Base-by-base conservation (phyloP, 2,329 filamentous ascomycete genomes). In the Trichoderma brevicompactum region DNA sequence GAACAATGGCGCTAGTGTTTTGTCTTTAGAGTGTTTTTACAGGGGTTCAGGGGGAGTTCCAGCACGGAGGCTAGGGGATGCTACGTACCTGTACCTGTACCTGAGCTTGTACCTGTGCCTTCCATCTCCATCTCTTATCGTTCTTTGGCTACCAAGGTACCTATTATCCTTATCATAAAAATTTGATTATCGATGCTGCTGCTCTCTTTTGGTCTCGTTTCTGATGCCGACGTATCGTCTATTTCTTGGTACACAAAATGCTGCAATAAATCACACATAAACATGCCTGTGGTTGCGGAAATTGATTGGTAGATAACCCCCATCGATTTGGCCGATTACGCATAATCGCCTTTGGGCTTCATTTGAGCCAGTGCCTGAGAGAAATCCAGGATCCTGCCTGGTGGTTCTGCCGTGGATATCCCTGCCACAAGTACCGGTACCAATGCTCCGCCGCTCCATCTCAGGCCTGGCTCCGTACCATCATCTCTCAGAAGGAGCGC, bases 1-100 rank as follows among this genome's bases (percentile, higher is more conserved):
- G 65, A 66, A 66, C 65, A 49, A 48, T 40, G 65, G 50, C 41
- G 65, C 65, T 66, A 66, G 65, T 65, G 65, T 66, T 66, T 66
- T 54, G 61, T 5, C 7, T 64, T 54, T 19, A 44, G 17, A 10
- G 36, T 38, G 7, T 38, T 38, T 36, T 54, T 52, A 34, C 58
- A 59, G 55, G 55, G 55, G 55, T 41, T 59, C 41, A 46, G 41
- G 55, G 55, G 55, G 7, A n/a, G 23, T 28, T 28, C 23, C 23
- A 28, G 23, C 23, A 28, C 23, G 23, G 23, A 28, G 23, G 23
- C 23, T 28, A 28, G 50, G 50, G 50, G n/a, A 23, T 34, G 56
- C 17, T 34, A 7, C 36, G 17, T 7, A 36, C 3, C 15, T 15
- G 56, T 60, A 50, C 15, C 23, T 34, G 56, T 60, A 60, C 56